phyloP scores from a whole-genome alignment of 352 stramenopile species.

The Phytophthora idaei region DNA sequence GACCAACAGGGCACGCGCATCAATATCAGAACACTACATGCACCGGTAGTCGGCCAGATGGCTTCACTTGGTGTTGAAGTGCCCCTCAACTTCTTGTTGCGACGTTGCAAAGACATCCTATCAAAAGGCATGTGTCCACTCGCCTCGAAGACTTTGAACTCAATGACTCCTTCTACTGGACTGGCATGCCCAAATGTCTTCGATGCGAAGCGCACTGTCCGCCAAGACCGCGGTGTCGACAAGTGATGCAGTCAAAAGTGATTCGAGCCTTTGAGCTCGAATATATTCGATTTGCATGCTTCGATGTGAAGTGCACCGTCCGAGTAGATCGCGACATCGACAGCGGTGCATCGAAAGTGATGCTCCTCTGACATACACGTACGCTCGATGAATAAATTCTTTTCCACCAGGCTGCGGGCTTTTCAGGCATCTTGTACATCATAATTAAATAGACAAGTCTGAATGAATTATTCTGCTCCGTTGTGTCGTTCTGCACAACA shows the following conservation, averaged over 20 bases:
- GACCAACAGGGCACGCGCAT: no score
- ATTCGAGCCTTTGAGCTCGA: no score
- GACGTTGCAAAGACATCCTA: conserved; percentile 10
- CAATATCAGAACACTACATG: no score
- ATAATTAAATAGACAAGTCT: no score
- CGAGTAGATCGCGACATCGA: not conserved
- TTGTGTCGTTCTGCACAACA: not conserved
- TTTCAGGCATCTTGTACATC: no score
- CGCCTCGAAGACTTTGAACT: no score
- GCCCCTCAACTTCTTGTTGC: conserved; percentile 21
- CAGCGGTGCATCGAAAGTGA: not conserved
- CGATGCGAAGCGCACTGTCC: no score
- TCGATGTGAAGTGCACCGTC: not conserved
- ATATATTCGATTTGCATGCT: not conserved
- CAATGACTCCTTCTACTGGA: no score
- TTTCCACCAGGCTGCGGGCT: not conserved
- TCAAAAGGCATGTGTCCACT: not conserved
- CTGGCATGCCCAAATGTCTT: no score
- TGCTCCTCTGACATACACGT: not conserved
- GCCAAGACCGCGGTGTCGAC: no score
- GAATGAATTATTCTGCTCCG: not conserved
- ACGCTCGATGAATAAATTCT: not conserved
- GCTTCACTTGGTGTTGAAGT: conserved; percentile 30
- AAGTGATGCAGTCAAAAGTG: no score
- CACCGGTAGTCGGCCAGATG: conserved; percentile 10